A percentile compares a stretch with the other conserved stretches of the same genome.
Evolutionary conservation across 1,284 basidiomycete genomes (phyloP).

Genomic region (Blastosporella zonata): DNA sequence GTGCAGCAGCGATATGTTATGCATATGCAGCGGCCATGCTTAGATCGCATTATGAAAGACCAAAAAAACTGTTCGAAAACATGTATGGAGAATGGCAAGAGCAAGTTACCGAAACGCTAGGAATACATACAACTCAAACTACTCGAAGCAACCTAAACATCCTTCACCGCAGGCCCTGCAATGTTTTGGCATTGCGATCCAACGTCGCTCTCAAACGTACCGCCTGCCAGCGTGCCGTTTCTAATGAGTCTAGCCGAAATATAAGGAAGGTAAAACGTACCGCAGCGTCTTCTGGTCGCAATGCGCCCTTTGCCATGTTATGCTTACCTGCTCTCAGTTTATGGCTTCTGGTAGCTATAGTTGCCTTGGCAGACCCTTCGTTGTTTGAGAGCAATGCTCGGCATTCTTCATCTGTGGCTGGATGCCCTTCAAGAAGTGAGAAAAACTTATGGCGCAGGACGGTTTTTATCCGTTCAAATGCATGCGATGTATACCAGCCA

Average conservation of each 20-base stretch:
- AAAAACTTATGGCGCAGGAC: slow-evolving; percentile 88
- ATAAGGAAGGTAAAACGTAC: slow-evolving; percentile 38
- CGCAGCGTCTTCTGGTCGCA: slow-evolving; percentile 76
- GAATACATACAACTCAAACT: neutral
- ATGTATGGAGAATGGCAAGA: neutral
- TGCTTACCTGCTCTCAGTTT: slow-evolving; percentile 66
- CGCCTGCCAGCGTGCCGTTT: slow-evolving; percentile 41
- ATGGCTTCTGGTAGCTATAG: slow-evolving; percentile 37
- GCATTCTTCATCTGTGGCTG: slow-evolving; percentile 71
- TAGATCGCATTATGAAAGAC: slow-evolving; percentile 17
- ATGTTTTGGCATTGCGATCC: slow-evolving; percentile 54
- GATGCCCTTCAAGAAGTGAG: slow-evolving; percentile 72
- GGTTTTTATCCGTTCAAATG: slow-evolving; percentile 79
- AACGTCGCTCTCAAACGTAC: slow-evolving; percentile 55
- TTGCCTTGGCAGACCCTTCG: slow-evolving; percentile 41
- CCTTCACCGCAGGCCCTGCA: slow-evolving; percentile 26
- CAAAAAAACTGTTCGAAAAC: slow-evolving; percentile 17
- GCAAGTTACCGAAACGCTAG: neutral
- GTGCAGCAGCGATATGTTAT: slow-evolving; percentile 19
- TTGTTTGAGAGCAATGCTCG: slow-evolving; percentile 53
- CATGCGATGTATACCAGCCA: slow-evolving; percentile 80
- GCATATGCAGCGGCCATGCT: slow-evolving; percentile 18
- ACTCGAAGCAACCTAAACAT: neutral
- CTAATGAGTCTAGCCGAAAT: neutral
- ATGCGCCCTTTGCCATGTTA: slow-evolving; percentile 82